Evolutionary conservation across 2,329 filamentous ascomycete genomes (phyloP).

Genomic region (Tolypocladium cylindrosporum): DNA sequence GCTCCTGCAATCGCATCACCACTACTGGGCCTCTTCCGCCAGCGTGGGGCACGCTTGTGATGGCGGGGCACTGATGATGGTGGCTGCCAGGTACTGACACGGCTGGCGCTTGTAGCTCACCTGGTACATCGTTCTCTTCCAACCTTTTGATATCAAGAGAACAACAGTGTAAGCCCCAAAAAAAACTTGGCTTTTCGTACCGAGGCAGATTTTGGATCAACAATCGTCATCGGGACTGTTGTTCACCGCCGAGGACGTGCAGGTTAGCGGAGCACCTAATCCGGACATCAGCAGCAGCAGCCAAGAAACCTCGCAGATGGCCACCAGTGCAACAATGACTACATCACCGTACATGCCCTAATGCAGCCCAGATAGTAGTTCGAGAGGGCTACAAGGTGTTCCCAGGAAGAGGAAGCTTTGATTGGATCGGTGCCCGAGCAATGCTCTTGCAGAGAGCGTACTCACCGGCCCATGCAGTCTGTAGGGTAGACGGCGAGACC

Average conservation of each 20-base stretch:
- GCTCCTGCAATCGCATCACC: neutral
- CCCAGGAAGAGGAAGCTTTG: neutral
- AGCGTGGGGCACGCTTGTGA: slow-evolving; percentile 4
- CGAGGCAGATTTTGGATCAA: neutral
- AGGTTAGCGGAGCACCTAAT: neutral
- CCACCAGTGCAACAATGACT: neutral
- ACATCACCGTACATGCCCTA: neutral
- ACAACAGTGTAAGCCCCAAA: neutral
- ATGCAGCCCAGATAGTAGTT: neutral
- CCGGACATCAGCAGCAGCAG: neutral
- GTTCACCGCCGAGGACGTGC: neutral
- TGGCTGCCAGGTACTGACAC: neutral
- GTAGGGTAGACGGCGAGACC: neutral
- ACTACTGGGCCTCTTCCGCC: neutral
- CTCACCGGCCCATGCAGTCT: neutral
- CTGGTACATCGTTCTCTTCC: neutral
- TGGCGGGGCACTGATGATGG: slow-evolving; percentile 4
- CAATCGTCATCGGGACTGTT: neutral
- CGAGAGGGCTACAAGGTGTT: neutral
- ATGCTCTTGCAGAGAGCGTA: neutral
- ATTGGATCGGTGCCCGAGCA: neutral
- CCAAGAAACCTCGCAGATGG: neutral
- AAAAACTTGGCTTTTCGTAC: neutral
- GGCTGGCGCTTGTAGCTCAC: too few species aligned
- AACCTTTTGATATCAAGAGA: too few species aligned